A percentile compares a stretch with the other conserved stretches of the same genome.
Evolutionary conservation across 176 grass and related monocot genomes (phyloP).

Genomic region (barley (Hordeum vulgare)): MorexV3_pseudomolecules_assembly NC_058519.1:329348149-329348648

Average conservation of each 20-base stretch:
- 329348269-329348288: slow-evolving; percentile 6
- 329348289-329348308: slow-evolving; percentile 76
- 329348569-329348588: slow-evolving; percentile 89
- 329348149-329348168: slow-evolving; percentile 96
- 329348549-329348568: slow-evolving; percentile 99
- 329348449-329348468: background rate
- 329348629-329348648: slow-evolving; percentile 8
- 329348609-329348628: slow-evolving; percentile 20
- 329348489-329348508: slow-evolving; percentile 98
- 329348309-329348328: slow-evolving; percentile 87
- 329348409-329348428: slow-evolving; percentile 53
- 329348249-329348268: background rate
- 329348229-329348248: background rate
- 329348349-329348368: slow-evolving; percentile 96
- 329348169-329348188: slow-evolving; percentile 8
- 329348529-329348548: slow-evolving; percentile 99
- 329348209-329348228: background rate
- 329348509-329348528: slow-evolving; percentile 98
- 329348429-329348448: slow-evolving; percentile 10
- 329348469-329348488: slow-evolving; percentile 53
- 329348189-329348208: background rate
- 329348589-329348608: slow-evolving; percentile 39
- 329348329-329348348: slow-evolving; percentile 99
- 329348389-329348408: slow-evolving; percentile 99
- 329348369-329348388: slow-evolving; percentile 98